These are phyloP conservation scores for Logfia minima DNA, from an alignment of 129 eudicot genomes.

Conservation along the genomic window DNA sequence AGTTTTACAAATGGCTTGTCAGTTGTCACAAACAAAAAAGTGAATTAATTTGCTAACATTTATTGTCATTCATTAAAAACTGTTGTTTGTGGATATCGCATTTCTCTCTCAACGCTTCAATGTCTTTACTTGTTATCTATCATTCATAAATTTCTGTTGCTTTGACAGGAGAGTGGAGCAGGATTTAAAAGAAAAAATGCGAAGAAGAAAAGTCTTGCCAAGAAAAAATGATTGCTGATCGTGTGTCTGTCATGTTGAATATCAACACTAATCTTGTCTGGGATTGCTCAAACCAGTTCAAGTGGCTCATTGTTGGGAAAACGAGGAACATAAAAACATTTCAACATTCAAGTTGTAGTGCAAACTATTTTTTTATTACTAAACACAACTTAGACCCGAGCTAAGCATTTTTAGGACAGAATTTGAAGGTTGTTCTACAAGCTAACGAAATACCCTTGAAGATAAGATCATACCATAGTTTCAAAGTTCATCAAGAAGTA, in stretches of 20 bases:
- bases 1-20: background rate
- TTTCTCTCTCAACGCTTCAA: conserved; percentile 1
- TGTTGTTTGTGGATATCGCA: too few relatives aligned
- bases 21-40: too few relatives aligned
- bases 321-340: background rate
- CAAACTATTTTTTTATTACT: background rate
- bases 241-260: background rate
- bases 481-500: background rate
- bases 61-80: too few relatives aligned
- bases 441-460: background rate
- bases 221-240: conserved; percentile 35
- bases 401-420: background rate
- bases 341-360: background rate
- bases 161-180: conserved; percentile 54
- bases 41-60: too few relatives aligned
- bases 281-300: background rate
- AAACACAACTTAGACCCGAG: background rate
- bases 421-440: background rate
- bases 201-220: conserved; percentile 45
- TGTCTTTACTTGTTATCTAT: background rate
- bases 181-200: conserved; percentile 39
- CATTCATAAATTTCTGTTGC: background rate
- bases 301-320: background rate
- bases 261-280: background rate
- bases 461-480: background rate